phyloP scores from a whole-genome alignment of 495 filamentous ascomycete species.

The Trichocladium antarcticum region DNA sequence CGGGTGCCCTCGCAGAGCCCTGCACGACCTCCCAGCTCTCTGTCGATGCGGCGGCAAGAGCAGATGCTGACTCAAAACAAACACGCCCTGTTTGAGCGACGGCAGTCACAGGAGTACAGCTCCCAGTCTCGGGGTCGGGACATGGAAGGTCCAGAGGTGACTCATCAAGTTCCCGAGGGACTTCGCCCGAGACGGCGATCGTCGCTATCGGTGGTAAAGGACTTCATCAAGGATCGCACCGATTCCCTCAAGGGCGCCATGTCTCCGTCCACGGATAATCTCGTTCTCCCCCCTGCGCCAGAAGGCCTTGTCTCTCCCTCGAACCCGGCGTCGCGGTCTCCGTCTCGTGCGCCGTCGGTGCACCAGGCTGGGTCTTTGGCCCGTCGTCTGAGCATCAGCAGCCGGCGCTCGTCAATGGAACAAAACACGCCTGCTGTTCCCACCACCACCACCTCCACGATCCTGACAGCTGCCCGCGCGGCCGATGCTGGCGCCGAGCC shows the following conservation, averaged over 20 bases:
- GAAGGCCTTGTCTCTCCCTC: conserved; percentile 21
- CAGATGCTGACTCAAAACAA: conserved; percentile 20
- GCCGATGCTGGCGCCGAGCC: conserved; percentile 25
- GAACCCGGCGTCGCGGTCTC: conserved; percentile 24
- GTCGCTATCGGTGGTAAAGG: conserved; percentile 41
- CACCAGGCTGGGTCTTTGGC: conserved; percentile 25
- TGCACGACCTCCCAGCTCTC: conserved; percentile 10
- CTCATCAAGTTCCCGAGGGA: conserved; percentile 18
- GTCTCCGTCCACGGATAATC: conserved; percentile 33
- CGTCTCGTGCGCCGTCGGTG: conserved; percentile 33
- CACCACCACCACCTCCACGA: not conserved
- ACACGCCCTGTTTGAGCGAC: conserved; percentile 27
- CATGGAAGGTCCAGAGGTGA: conserved; percentile 11
- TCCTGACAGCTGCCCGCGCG: conserved; percentile 24
- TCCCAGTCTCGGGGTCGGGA: conserved; percentile 23
- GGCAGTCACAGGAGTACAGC: conserved; percentile 17
- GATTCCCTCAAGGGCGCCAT: conserved; percentile 27
- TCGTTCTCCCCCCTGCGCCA: conserved; percentile 19
- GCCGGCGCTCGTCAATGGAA: conserved; percentile 35
- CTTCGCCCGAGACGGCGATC: conserved; percentile 31
- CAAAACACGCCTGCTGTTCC: conserved; percentile 15
- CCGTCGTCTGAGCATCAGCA: conserved; percentile 37
- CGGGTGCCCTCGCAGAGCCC: conserved; percentile 22
- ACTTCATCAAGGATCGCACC: conserved; percentile 42
- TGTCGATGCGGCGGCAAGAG: conserved; percentile 5